These are phyloP conservation scores for Acacia crassicarpa DNA, from an alignment of 306 rosid species.

Conservation along the genomic window DNA sequence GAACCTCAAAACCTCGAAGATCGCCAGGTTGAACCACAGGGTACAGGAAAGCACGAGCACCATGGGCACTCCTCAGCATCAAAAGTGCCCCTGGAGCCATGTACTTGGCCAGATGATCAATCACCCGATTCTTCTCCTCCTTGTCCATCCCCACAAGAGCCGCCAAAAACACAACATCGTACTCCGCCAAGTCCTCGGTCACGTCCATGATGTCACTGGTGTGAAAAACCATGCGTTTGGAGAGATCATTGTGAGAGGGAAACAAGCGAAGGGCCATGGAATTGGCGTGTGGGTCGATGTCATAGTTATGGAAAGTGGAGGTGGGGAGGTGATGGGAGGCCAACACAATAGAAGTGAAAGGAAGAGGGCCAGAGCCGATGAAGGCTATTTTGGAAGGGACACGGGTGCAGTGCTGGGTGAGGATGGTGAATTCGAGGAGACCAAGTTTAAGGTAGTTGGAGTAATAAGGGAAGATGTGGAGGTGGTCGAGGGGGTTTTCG, in stretches of 20 bases:
- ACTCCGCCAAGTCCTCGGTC: constrained; percentile 44
- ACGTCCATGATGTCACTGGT: constrained; percentile 71
- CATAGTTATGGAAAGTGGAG: constrained; percentile 73
- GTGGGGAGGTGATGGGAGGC: constrained; percentile 66
- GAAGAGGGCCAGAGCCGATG: constrained; percentile 89
- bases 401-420: constrained; percentile 47
- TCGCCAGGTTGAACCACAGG: constrained; percentile 75
- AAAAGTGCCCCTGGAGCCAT: constrained; percentile 73
- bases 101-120: constrained; percentile 60
- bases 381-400: constrained; percentile 58
- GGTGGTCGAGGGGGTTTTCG: constrained; percentile 54
- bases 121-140: constrained; percentile 54
- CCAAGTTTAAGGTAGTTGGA: constrained; percentile 75
- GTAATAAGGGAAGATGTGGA: constrained; percentile 75
- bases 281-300: constrained; percentile 73
- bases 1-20: constrained; percentile 72
- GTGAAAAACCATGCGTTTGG: constrained; percentile 70
- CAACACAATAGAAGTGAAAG: constrained; percentile 78
- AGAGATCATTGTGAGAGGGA: constrained; percentile 54
- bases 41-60: constrained; percentile 84
- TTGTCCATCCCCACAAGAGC: constrained; percentile 90
- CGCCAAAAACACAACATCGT: constrained; percentile 83
- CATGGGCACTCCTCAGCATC: constrained; percentile 93
- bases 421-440: constrained; percentile 72
- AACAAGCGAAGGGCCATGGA: constrained; percentile 58